Conservation (phyloP, 208 protist genomes). For the Blechomonas ayalai region DNA sequence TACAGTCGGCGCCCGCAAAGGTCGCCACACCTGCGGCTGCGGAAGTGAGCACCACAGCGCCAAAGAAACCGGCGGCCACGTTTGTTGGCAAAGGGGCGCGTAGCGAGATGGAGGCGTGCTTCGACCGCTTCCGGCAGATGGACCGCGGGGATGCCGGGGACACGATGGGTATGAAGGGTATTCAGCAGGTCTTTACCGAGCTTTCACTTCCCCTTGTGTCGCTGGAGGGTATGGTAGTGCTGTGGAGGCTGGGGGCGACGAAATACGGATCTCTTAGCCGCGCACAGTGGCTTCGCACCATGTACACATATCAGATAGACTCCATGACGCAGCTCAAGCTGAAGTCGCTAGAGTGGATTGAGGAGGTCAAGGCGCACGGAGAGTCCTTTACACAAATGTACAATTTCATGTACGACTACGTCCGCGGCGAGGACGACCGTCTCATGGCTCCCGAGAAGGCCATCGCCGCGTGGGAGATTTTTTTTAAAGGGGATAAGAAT, state of each 20-base stretch:
- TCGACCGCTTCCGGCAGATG: slow-evolving; percentile 32
- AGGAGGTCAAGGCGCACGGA: slow-evolving; percentile 20
- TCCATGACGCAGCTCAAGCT: slow-evolving; percentile 28
- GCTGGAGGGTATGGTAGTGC: slow-evolving; percentile 56
- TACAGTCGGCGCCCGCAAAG: not conserved
- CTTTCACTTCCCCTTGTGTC: slow-evolving; percentile 22
- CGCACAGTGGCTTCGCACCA: slow-evolving; percentile 57
- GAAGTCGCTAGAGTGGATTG: slow-evolving; percentile 37
- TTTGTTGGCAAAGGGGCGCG: not conserved
- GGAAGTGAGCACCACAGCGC: no score
- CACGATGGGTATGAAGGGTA: slow-evolving; percentile 36
- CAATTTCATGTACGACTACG: slow-evolving; percentile 80
- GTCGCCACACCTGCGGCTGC: not conserved
- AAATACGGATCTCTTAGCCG: slow-evolving; percentile 38
- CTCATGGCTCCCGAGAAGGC: slow-evolving; percentile 42
- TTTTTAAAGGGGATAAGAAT: slow-evolving; percentile 32
- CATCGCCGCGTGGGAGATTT: slow-evolving; percentile 45
- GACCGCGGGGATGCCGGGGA: slow-evolving; percentile 40
- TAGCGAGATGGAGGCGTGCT: slow-evolving; percentile 55
- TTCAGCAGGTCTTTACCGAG: slow-evolving; percentile 50
- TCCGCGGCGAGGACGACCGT: slow-evolving; percentile 70
- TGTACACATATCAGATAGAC: slow-evolving; percentile 57
- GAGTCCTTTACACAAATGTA: slow-evolving; percentile 60
- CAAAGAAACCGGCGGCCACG: no score
- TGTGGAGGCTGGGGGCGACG: slow-evolving; percentile 72